Conservation (phyloP, 139 green algal species). For the Dunaliella sp. region DNA sequence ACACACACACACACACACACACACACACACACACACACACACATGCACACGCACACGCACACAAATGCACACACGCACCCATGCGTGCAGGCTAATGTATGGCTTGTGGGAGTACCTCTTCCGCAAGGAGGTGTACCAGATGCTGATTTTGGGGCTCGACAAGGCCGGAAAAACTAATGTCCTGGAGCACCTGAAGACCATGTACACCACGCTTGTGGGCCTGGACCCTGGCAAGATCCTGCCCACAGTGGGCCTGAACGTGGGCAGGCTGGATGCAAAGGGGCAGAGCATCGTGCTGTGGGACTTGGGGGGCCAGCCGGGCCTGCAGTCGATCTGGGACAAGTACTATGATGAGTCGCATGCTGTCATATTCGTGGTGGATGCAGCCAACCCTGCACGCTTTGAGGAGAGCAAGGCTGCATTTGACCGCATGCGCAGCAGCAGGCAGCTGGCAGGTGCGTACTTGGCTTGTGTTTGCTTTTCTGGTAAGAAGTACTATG, state of each 20-base stretch:
- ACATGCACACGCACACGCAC: too few relatives aligned
- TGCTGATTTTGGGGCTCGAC: conserved; percentile 91
- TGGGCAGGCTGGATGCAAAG: conserved; percentile 73
- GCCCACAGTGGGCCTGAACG: conserved; percentile 88
- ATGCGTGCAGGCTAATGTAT: conserved; percentile 42
- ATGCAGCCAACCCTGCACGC: conserved; percentile 53
- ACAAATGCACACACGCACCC: too few relatives aligned
- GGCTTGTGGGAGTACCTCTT: conserved; percentile 81
- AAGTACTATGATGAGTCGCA: conserved; percentile 95
- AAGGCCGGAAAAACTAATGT: conserved; percentile 89
- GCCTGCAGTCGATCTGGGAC: conserved; percentile 91
- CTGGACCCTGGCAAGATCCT: conserved; percentile 84
- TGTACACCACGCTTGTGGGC: conserved; percentile 72
- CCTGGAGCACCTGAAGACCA: conserved; percentile 86
- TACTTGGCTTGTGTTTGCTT: too few relatives aligned
- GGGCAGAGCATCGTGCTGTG: conserved; percentile 79
- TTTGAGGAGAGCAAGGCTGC: conserved; percentile 65
- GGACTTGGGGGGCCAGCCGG: conserved; percentile 83
- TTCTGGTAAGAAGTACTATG: too few relatives aligned
- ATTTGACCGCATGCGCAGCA: conserved; percentile 67
- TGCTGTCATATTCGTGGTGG: conserved; percentile 88
- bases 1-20: too few relatives aligned
- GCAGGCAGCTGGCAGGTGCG: conserved; percentile 72
- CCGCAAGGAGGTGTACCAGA: conserved; percentile 84
- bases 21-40: too few relatives aligned